Base-by-base conservation (phyloP, 805 yeast species). In the Pichia nakasei region DNA sequence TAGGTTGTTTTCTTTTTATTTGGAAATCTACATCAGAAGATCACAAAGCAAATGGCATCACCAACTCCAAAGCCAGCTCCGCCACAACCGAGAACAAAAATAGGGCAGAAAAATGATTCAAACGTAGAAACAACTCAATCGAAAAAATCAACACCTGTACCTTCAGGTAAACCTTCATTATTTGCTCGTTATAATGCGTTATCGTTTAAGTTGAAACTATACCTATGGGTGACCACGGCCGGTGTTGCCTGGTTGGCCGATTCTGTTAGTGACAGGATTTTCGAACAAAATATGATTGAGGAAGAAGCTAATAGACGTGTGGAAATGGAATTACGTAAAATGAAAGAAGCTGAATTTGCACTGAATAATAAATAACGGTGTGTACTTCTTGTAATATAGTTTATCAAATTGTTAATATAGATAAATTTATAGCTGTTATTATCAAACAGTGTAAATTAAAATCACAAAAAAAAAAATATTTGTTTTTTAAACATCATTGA, bases 261-360 rank as follows among this genome's bases (percentile, higher is more conserved):
- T 45, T 53, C 59, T 5, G 26, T 63, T 7, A 47, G 62, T 41
- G 48, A 48, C 5, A 51, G 47, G 29, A 52, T 63, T 9, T 54
- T 58, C 51, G 60, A 63, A 36, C 52, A 54, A 27, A 53, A 52
- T 26, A 59, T 57, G 62, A 50, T 60, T 36, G 65, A 61, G 17
- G 48, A 51, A 17, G 66, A 61, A 49, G 66, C 65, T 7, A 45
- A 55, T 19, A 45, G 64, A 40, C 46, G 63, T 17, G 64, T 56
- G 20, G 59, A 59, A 13, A 26, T 51, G 4, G 63, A 62, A 39
- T 38, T 61, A 37, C 46, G 42, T 9, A 47, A 46, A 19, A 22
- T 40, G 35, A 38, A 41, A 35, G 48, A 48, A 24, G 37, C 26
- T 19, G 38, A 39, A 22, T n/a, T 35, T 11, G 18, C 13, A 18